These are phyloP conservation scores for Pseudocercospora macadamiae DNA, from an alignment of 2,329 filamentous ascomycete genomes.

Conservation along the genomic window DNA sequence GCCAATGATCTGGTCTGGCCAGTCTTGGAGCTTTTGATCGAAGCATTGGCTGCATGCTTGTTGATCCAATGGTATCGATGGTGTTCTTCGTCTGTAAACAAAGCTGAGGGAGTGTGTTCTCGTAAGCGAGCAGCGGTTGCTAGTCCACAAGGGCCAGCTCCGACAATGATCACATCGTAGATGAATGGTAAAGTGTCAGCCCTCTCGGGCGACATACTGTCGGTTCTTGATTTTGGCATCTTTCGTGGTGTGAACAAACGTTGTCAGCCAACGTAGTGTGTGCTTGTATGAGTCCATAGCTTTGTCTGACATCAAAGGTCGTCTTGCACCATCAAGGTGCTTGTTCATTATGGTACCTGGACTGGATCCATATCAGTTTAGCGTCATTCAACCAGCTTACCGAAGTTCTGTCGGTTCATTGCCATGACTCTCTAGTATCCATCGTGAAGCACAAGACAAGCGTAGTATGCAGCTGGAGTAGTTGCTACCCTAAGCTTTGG, in stretches of 20 bases:
- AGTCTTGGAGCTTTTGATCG: constrained; percentile 57
- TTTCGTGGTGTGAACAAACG: background rate
- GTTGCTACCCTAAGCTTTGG: background rate
- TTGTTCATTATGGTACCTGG: constrained; percentile 12
- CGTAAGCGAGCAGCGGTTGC: constrained; percentile 72
- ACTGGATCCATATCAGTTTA: constrained; percentile 9
- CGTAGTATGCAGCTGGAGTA: background rate
- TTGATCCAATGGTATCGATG: constrained; percentile 78
- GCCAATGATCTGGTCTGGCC: constrained; percentile 37
- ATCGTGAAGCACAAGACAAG: too few species aligned
- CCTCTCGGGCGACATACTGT: constrained; percentile 24
- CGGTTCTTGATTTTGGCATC: constrained; percentile 21
- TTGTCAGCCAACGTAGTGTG: background rate
- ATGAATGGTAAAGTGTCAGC: constrained; percentile 31
- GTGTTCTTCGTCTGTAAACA: constrained; percentile 83
- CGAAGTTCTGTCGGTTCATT: constrained; percentile 15
- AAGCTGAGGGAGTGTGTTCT: constrained; percentile 73
- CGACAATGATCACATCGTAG: constrained; percentile 72
- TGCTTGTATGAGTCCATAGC: background rate
- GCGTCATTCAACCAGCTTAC: constrained; percentile 6
- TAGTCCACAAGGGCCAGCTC: constrained; percentile 74
- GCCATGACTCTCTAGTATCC: too few species aligned
- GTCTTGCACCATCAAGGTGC: constrained; percentile 18
- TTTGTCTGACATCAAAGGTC: background rate
- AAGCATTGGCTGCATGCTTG: constrained; percentile 64